A percentile compares a stretch with the other conserved stretches of the same genome.
These are phyloP conservation scores for Daldinia eschscholtzii DNA, from an alignment of 2,329 filamentous ascomycete species.

Conservation along the genomic window DNA sequence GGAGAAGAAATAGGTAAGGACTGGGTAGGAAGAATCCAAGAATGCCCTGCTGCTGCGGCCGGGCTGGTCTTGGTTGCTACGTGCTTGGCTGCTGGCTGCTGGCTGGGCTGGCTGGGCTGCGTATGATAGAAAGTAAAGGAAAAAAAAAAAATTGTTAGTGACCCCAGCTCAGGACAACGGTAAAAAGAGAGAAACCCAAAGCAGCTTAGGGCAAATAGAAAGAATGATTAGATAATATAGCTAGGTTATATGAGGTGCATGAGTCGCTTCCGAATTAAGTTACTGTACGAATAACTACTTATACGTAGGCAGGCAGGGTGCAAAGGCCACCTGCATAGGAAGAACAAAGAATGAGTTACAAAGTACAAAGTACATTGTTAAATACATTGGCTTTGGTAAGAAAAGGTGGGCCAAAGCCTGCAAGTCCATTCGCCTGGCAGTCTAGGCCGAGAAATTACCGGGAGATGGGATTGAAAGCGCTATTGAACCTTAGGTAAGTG, in stretches of 20 bases:
- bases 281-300: not conserved
- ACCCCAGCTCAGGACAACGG: conserved; percentile 6
- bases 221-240: conserved; percentile 27
- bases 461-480: conserved; percentile 14
- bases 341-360: not conserved
- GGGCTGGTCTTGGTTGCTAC: conserved; percentile 13
- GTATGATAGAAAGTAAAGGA: conserved; percentile 14
- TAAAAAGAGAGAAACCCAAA: conserved; percentile 31
- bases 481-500: too few species aligned
- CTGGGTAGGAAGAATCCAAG: conserved; percentile 24
- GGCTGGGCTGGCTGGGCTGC: not conserved
- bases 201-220: conserved; percentile 5
- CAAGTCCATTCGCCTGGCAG: too few species aligned
- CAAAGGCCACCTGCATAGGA: not conserved
- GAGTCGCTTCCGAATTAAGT: conserved; percentile 8
- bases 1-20: conserved; percentile 29
- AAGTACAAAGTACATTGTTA: not conserved
- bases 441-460: conserved; percentile 7
- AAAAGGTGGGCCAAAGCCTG: too few species aligned
- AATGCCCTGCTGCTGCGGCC: conserved; percentile 20
- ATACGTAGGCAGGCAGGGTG: not conserved
- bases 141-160: conserved; percentile 33
- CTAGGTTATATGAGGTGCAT: not conserved
- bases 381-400: too few species aligned
- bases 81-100: conserved; percentile 5